A percentile compares a stretch with the other conserved stretches of the same genome.
phyloP scores from a whole-genome alignment of 371 early-diverging fungal species.

The Amoeboaphelidium protococcarum region DNA sequence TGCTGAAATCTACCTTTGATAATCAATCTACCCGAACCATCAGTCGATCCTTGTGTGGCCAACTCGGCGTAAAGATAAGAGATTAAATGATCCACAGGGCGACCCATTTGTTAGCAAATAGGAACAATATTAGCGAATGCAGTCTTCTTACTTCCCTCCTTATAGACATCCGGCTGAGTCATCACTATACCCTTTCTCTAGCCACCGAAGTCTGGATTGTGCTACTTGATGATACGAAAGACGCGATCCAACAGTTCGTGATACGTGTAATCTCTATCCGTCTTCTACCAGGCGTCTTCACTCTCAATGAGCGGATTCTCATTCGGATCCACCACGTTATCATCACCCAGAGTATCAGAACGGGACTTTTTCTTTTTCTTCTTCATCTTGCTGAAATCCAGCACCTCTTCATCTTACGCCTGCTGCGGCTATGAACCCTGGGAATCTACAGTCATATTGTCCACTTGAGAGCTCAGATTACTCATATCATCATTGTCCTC shows the following conservation, averaged over 20 bases:
- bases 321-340: neutral
- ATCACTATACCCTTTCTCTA: slow-evolving; percentile 77
- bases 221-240: slow-evolving; percentile 64
- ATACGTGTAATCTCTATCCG: neutral
- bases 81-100: slow-evolving; percentile 87
- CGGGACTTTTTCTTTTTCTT: slow-evolving; percentile 58
- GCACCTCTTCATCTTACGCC: slow-evolving; percentile 19
- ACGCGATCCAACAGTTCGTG: slow-evolving; percentile 59
- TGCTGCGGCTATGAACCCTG: slow-evolving; percentile 15
- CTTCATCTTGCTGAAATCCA: slow-evolving; percentile 55
- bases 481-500: slow-evolving; percentile 12
- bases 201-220: slow-evolving; percentile 80
- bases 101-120: slow-evolving; percentile 70
- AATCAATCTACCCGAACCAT: slow-evolving; percentile 70
- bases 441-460: slow-evolving; percentile 1
- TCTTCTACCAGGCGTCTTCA: slow-evolving; percentile 3
- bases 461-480: slow-evolving; percentile 5
- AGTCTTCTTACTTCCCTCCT: slow-evolving; percentile 84
- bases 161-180: slow-evolving; percentile 64
- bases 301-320: neutral
- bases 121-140: slow-evolving; percentile 83
- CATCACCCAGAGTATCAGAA: slow-evolving; percentile 8
- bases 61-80: slow-evolving; percentile 95
- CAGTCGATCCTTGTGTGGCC: slow-evolving; percentile 92
- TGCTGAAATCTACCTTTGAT: slow-evolving; percentile 97